These are phyloP conservation scores for Trichoderma simmonsii DNA, from an alignment of 2,329 filamentous ascomycete species.

Conservation along the genomic window DNA sequence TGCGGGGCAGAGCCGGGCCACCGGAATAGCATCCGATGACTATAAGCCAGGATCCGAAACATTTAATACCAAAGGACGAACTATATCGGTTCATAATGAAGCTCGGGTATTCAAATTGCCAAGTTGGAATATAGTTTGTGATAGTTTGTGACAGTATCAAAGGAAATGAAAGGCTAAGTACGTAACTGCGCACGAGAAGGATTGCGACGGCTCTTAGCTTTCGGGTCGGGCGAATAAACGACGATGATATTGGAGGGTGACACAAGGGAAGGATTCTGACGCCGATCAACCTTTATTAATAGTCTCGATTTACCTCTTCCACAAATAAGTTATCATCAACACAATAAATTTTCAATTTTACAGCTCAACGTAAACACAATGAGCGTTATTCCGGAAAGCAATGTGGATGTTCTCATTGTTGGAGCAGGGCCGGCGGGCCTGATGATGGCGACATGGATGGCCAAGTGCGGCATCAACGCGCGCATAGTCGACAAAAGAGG, in stretches of 20 bases:
- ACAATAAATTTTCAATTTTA: not conserved
- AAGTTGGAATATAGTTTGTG: not conserved
- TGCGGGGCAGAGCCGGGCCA: not conserved
- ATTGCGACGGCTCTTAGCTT: not conserved
- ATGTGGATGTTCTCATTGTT: slow-evolving; percentile 4
- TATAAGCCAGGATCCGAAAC: not conserved
- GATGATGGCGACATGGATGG: not conserved
- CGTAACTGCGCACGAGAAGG: not conserved
- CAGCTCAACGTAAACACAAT: not conserved
- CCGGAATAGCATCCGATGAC: not conserved
- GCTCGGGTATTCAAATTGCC: not conserved
- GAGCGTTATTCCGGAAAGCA: not conserved
- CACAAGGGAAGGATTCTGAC: not conserved
- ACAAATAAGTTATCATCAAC: not conserved
- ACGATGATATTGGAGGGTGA: not conserved
- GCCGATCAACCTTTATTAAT: not conserved
- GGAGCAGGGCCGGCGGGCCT: not conserved
- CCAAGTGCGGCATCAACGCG: not conserved
- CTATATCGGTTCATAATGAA: not conserved
- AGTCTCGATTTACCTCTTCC: not conserved
- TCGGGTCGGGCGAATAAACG: not conserved
- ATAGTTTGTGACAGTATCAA: not conserved
- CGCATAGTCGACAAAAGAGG: not conserved
- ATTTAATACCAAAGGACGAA: not conserved
- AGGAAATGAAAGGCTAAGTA: not conserved